Evolutionary conservation across 1,284 basidiomycete genomes (phyloP).

Genomic region (Pseudozyma sp.): DNA sequence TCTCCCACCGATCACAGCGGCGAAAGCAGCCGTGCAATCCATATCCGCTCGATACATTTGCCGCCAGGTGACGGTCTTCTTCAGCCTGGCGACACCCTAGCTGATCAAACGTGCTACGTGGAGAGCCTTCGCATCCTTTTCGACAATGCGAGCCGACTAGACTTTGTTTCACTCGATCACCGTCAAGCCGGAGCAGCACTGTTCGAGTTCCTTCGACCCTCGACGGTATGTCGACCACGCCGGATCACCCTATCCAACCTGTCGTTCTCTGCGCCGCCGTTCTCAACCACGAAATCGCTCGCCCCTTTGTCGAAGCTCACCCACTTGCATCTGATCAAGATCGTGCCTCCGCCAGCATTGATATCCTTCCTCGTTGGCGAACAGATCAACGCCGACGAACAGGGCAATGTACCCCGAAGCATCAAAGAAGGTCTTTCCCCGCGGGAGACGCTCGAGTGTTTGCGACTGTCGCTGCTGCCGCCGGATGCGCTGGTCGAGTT

Average conservation of each 20-base stretch:
- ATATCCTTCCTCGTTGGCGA: conserved; percentile 36
- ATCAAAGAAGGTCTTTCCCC: conserved; percentile 28
- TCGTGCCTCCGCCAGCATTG: conserved; percentile 38
- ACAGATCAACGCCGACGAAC: conserved; percentile 28
- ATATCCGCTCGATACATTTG: conserved; percentile 27
- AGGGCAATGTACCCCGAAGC: conserved; percentile 25
- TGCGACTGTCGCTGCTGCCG: conserved; percentile 40
- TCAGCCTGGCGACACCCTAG: conserved; percentile 33
- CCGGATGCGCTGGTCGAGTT: conserved; percentile 39
- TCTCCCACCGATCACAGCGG: not conserved
- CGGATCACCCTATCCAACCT: conserved; percentile 39
- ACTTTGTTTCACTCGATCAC: conserved; percentile 34
- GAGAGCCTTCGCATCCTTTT: conserved; percentile 34
- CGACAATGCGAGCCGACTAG: conserved; percentile 26
- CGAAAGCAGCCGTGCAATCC: not conserved
- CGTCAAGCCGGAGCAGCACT: conserved; percentile 32
- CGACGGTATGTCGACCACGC: conserved; percentile 28
- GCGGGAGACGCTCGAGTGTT: conserved; percentile 19
- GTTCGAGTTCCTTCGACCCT: conserved; percentile 25
- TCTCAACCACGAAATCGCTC: conserved; percentile 25
- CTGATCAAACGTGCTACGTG: conserved; percentile 31
- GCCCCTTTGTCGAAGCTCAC: conserved; percentile 32
- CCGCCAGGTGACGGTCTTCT: conserved; percentile 39
- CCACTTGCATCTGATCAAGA: conserved; percentile 43
- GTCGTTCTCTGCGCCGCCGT: conserved; percentile 39